These are phyloP conservation scores for Boletus rufocinnamomeus DNA, from an alignment of 768 basidiomycete genomes.

Conservation along the genomic window DNA sequence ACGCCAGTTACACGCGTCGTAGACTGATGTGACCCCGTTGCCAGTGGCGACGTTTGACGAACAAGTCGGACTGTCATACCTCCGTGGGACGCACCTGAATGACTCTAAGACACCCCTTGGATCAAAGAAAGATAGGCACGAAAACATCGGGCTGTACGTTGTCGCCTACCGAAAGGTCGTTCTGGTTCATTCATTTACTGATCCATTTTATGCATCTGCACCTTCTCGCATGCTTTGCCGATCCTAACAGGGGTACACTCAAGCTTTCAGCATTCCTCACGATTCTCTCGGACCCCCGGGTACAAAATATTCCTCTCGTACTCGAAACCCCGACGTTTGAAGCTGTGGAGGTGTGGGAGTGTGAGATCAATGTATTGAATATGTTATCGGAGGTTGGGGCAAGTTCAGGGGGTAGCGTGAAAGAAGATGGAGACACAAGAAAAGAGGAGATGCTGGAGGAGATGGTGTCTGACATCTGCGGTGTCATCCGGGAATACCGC, in stretches of 20 bases:
- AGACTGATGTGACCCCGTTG: background rate
- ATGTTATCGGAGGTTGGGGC: slow-evolving; percentile 33
- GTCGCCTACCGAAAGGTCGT: background rate
- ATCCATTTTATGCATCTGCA: background rate
- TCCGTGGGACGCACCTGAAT: slow-evolving; percentile 84
- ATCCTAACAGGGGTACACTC: slow-evolving; percentile 58
- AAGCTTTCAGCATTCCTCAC: slow-evolving; percentile 62
- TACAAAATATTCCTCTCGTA: slow-evolving; percentile 72
- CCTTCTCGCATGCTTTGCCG: background rate
- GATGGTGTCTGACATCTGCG: slow-evolving; percentile 16
- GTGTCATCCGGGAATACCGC: slow-evolving; percentile 15
- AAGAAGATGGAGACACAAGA: background rate
- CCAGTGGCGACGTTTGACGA: slow-evolving; percentile 67
- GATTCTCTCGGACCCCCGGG: slow-evolving; percentile 67
- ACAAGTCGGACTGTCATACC: slow-evolving; percentile 69
- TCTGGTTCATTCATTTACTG: background rate
- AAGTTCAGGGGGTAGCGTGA: background rate
- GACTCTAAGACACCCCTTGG: slow-evolving; percentile 70
- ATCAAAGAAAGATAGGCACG: slow-evolving; percentile 76
- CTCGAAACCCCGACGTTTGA: slow-evolving; percentile 82
- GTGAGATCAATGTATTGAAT: slow-evolving; percentile 68
- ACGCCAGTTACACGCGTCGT: background rate
- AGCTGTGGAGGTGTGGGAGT: slow-evolving; percentile 65
- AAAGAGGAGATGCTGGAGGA: slow-evolving; percentile 5
- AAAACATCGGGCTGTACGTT: slow-evolving; percentile 81